phyloP scores from a whole-genome alignment of 768 basidiomycete species.

The Leccinellum luteum region DNA sequence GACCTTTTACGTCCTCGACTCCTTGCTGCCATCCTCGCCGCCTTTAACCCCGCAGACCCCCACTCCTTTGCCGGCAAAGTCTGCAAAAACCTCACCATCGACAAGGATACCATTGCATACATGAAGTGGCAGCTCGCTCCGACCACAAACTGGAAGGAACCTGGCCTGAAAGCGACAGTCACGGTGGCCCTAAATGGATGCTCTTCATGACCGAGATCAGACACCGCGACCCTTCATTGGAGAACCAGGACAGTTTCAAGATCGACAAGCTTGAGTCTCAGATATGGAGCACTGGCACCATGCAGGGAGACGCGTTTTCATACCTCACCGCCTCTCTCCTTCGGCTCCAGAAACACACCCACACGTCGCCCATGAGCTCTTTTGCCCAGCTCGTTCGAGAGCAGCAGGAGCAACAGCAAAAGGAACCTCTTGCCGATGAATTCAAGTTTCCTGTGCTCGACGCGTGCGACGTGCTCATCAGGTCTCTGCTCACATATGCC shows the following conservation, averaged over 20 bases:
- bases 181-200: constrained; percentile 83
- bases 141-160: constrained; percentile 61
- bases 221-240: constrained; percentile 62
- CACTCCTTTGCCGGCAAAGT: constrained; percentile 40
- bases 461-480: constrained; percentile 68
- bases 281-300: constrained; percentile 78
- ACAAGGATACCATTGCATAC: constrained; percentile 45
- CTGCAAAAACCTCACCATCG: constrained; percentile 48
- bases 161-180: constrained; percentile 69
- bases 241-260: constrained; percentile 61
- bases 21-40: constrained; percentile 58
- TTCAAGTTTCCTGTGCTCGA: constrained; percentile 54
- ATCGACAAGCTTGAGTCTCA: constrained; percentile 80
- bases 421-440: constrained; percentile 41
- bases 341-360: constrained; percentile 45
- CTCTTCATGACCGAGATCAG: constrained; percentile 78
- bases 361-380: constrained; percentile 33
- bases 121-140: constrained; percentile 60
- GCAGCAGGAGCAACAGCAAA: constrained; percentile 34
- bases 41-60: constrained; percentile 67
- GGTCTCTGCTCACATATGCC: constrained; percentile 70
- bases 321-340: constrained; percentile 63
- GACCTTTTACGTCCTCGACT: constrained; percentile 67
- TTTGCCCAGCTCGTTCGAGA: constrained; percentile 44
- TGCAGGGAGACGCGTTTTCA: constrained; percentile 78